phyloP scores from a whole-genome alignment of 345 rosid species.

The Gossypioides kirkii region DNA sequence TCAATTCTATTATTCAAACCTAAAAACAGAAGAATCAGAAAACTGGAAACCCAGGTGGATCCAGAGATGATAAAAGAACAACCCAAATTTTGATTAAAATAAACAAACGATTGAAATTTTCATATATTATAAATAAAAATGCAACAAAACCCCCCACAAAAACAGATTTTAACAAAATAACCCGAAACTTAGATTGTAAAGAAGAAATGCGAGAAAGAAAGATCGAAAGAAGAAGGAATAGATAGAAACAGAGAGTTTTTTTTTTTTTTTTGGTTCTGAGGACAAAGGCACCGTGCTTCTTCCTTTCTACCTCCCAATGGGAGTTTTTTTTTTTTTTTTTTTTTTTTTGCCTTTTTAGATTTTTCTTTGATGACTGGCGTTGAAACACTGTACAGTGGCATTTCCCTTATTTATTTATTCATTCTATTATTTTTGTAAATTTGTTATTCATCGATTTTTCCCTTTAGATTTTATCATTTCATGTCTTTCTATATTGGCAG shows the following conservation, averaged over 20 bases:
- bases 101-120: background rate
- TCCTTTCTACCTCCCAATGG: constrained; percentile 18
- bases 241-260: background rate
- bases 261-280: background rate
- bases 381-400: background rate
- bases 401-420: background rate
- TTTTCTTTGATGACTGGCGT: background rate
- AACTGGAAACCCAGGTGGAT: constrained; percentile 34
- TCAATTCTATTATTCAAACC: constrained; percentile 36
- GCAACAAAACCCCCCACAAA: background rate
- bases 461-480: background rate
- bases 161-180: background rate
- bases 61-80: constrained; percentile 26
- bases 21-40: constrained; percentile 22
- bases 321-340: background rate
- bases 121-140: background rate
- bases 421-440: background rate
- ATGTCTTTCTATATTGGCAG: background rate
- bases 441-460: background rate
- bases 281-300: constrained; percentile 22
- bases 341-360: background rate
- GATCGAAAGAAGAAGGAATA: constrained; percentile 5
- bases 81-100: constrained; percentile 8
- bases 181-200: background rate
- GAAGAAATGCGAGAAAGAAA: background rate